A percentile compares a stretch with the other conserved stretches of the same genome.
These are phyloP conservation scores for Dothideomycetes sp. DNA, from an alignment of 2,329 filamentous ascomycete species.

Conservation along the genomic window DNA sequence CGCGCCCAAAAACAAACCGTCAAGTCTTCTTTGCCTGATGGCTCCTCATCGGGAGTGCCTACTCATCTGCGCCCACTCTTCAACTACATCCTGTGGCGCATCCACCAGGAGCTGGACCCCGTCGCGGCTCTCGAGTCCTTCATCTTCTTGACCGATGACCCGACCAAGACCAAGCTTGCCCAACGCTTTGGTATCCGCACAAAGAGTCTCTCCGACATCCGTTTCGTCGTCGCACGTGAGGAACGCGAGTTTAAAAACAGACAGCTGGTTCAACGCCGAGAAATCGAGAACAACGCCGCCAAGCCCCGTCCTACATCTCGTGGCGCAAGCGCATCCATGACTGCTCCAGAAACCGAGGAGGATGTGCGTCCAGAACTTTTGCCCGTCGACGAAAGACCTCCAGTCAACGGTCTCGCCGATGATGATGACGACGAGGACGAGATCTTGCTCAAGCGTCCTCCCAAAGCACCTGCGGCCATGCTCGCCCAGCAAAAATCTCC, in stretches of 20 bases:
- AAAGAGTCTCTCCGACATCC: constrained; percentile 42
- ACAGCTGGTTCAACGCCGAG: constrained; percentile 20
- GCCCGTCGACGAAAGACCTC: constrained; percentile 14
- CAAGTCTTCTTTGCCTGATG: background rate
- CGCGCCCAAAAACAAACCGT: constrained; percentile 5
- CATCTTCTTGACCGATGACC: constrained; percentile 44
- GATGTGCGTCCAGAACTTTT: constrained; percentile 3
- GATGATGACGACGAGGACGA: constrained; percentile 17
- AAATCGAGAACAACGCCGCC: constrained; percentile 10
- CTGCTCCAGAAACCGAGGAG: background rate
- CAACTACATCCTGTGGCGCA: constrained; percentile 44
- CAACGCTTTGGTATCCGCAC: constrained; percentile 42
- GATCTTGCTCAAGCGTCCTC: constrained; percentile 22
- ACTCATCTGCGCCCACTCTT: constrained; percentile 35
- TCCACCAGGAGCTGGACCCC: constrained; percentile 40
- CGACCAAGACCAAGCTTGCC: constrained; percentile 36
- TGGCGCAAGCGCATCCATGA: background rate
- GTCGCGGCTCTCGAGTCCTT: constrained; percentile 40
- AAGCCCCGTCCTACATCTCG: constrained; percentile 1
- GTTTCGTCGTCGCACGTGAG: constrained; percentile 40
- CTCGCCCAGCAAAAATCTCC: constrained; percentile 19
- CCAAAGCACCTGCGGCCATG: constrained; percentile 25
- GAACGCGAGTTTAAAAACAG: constrained; percentile 38
- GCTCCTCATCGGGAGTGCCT: constrained; percentile 6
- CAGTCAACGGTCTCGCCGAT: constrained; percentile 5